A percentile compares a stretch with the other conserved stretches of the same genome.
These are phyloP conservation scores for Circinella minor DNA, from an alignment of 371 early-diverging fungal genomes.

Conservation along the genomic window DNA sequence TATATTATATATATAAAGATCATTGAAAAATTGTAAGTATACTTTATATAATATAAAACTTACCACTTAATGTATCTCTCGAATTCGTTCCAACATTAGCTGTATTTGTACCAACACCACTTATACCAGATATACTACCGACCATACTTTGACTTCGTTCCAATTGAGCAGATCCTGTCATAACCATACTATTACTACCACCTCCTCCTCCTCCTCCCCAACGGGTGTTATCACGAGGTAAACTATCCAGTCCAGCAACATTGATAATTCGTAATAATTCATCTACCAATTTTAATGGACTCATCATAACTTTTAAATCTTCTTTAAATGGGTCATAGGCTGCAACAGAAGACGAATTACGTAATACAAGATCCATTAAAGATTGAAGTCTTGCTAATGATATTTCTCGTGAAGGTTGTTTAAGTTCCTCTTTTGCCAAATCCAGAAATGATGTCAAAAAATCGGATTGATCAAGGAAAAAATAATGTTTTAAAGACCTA, in stretches of 20 bases:
- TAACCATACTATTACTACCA: neutral
- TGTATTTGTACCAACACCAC: slow-evolving; percentile 6
- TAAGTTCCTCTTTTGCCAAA: slow-evolving; percentile 75
- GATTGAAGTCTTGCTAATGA: slow-evolving; percentile 78
- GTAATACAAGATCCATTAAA: slow-evolving; percentile 85
- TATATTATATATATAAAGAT: neutral
- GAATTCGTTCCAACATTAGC: slow-evolving; percentile 1
- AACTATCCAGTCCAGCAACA: slow-evolving; percentile 49
- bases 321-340: slow-evolving; percentile 88
- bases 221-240: slow-evolving; percentile 15
- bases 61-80: slow-evolving; percentile 32
- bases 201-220: slow-evolving; percentile 9
- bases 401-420: slow-evolving; percentile 70
- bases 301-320: slow-evolving; percentile 77
- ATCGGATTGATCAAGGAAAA: slow-evolving; percentile 92
- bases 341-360: slow-evolving; percentile 84
- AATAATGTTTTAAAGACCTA: slow-evolving; percentile 88
- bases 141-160: slow-evolving; percentile 37
- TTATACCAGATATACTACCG: slow-evolving; percentile 16
- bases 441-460: slow-evolving; percentile 94
- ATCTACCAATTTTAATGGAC: slow-evolving; percentile 65
- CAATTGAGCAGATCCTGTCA: neutral
- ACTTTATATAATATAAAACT: neutral
- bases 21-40: neutral
- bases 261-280: slow-evolving; percentile 72